Evolutionary conservation across 129 eudicot genomes (phyloP), one percentile per base, ranked within the genome.

Genomic region (Solidago caesia): DNA sequence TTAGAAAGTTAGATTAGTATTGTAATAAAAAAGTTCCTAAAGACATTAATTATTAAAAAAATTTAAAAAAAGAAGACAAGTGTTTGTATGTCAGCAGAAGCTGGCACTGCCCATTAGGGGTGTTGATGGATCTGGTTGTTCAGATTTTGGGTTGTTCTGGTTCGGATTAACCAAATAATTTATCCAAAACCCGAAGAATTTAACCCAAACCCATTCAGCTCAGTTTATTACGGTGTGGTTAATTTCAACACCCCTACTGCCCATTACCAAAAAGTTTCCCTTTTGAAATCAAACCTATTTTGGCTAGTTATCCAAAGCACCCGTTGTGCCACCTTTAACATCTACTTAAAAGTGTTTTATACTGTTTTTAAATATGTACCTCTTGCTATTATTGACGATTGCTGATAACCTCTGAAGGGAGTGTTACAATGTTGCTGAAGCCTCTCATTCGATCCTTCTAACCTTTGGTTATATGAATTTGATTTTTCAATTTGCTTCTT

Each of bases 401-500:
- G 75, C 45, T 70, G 67, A 67, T 74, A 55, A 52, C 52, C 64
- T 52, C 58, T 52, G 25, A 41, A 59, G 62, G 71, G 77, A 48
- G 56, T 29, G 58, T 49, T 74, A 47, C 48, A 41, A 77, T 81
- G 80, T 65, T 79, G 79, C 42, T 52, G 74, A 71, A 70, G 68
- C 79, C 53, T 75, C 71, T 66, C 71, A 52, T 78, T 81, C 64
- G 46, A 74, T 70, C 78, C 78, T 68, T 39, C 42, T 44, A 80
- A 70, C 52, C 75, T 71, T 77, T 65, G 82, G 48, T 73, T 82
- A 63, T 58, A 72, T 11, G 75, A 63, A 59, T 56, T 15, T 57
- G 77, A 87, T 59, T 63, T 14, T 39, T 53, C 67, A 7, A 15
- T 64, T 76, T 61, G 75, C 75, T 73, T 65, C 65, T 83, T 81